These are phyloP conservation scores for Ilyonectria destructans DNA, from an alignment of 2,329 filamentous ascomycete genomes.

Conservation along the genomic window DNA sequence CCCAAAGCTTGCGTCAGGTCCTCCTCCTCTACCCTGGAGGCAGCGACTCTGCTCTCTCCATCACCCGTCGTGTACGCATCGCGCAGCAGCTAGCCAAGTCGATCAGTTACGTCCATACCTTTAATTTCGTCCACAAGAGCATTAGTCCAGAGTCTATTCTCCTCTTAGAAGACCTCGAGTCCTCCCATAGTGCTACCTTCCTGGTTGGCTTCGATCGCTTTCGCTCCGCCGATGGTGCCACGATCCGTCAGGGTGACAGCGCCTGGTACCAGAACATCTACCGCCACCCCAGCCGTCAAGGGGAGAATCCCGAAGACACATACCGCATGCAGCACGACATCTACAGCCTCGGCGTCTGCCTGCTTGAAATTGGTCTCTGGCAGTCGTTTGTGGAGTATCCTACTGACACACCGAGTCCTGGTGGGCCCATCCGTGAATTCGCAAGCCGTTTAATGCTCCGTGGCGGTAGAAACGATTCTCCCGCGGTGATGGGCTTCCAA, in stretches of 20 bases:
- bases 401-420: slow-evolving; percentile 8
- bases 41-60: not conserved
- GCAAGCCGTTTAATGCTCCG: not conserved
- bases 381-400: slow-evolving; percentile 27
- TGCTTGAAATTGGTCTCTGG: slow-evolving; percentile 29
- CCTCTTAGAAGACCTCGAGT: slow-evolving; percentile 1
- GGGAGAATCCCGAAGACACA: slow-evolving; percentile 11
- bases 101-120: slow-evolving; percentile 26
- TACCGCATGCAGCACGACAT: slow-evolving; percentile 32
- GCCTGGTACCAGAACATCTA: slow-evolving; percentile 24
- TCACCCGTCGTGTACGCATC: slow-evolving; percentile 15
- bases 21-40: slow-evolving; percentile 18
- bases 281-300: slow-evolving; percentile 22
- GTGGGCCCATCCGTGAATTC: slow-evolving; percentile 14
- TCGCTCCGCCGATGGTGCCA: slow-evolving; percentile 19
- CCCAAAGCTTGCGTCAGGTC: slow-evolving; percentile 14
- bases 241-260: slow-evolving; percentile 13
- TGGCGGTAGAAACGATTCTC: not conserved
- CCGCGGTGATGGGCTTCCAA: slow-evolving; percentile 6
- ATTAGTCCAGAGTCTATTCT: slow-evolving; percentile 28
- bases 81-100: slow-evolving; percentile 30
- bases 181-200: slow-evolving; percentile 15
- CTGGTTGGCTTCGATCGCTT: slow-evolving; percentile 24
- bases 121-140: slow-evolving; percentile 28
- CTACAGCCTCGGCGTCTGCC: slow-evolving; percentile 29